Evolutionary conservation across 148 eudicot genomes (phyloP), one percentile per base, ranked within the genome.

Genomic region (Cornus suecica): DNA sequence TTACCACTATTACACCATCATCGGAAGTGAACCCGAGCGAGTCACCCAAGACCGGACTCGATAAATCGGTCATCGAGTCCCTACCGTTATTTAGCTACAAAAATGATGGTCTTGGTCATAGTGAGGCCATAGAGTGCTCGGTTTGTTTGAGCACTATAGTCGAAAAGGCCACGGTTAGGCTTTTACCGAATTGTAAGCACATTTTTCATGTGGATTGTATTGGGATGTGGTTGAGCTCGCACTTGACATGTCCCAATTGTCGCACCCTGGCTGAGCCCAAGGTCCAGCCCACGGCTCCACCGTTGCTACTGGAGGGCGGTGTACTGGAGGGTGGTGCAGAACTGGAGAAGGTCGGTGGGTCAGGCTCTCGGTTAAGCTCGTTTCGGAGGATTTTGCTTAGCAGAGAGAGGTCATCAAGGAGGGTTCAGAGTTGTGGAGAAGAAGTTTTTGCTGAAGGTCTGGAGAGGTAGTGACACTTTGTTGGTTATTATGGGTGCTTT

Each of bases 131-230:
- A 32, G 69, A 66, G 25, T 66, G 69, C 45, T 30, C 69, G 10
- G 69, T 66, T 2, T 66, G 69, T 26, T 66, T 66, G 5, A 66
- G 69, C 45, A 32, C 24, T 25, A 30, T 66, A 66, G 2, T 30
- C 10, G 69, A 66, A 18, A 41, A 66, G 8, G 69, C 24, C 42
- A 20, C 16, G 2, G 45, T 32, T 30, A 66, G 69, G 24, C 11
- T 66, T 66, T 14, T 66, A 31, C 69, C 69, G 18, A 66, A 66
- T 13, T 66, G 69, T 66, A 66, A 30, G 69, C 69, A 66, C 45
- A 16, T 32, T 1, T 66, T 66, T 5, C 69, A 66, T 32, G 69
- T 4, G 1, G 45, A 66, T 30, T 66, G 69, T 10, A 66, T 66
- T 31, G 69, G 25, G 20, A 18, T 5, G 24, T 66, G 69, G 69